A percentile compares a stretch with the other conserved stretches of the same genome.
These are phyloP conservation scores for Poa annua DNA, from an alignment of 176 grass and related monocot species.

Conservation along the genomic window DNA sequence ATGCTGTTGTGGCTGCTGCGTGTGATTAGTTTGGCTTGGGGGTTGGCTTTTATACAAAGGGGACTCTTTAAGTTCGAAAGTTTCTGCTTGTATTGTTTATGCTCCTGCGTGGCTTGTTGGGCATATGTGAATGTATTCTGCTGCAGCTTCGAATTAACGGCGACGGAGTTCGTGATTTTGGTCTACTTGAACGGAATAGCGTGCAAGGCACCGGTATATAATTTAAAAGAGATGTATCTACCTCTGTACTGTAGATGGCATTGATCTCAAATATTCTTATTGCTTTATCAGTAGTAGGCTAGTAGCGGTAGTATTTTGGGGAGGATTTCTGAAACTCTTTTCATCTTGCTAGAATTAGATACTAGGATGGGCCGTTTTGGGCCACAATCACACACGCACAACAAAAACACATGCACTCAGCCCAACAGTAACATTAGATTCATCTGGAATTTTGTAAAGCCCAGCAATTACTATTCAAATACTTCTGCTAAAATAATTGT, in stretches of 20 bases:
- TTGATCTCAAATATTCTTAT: not conserved
- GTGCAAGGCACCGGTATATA: not conserved
- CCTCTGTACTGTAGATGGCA: not conserved
- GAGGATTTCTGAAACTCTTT: too few species aligned
- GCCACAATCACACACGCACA: too few species aligned
- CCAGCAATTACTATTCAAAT: not conserved
- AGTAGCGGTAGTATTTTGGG: not conserved
- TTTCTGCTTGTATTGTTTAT: not conserved
- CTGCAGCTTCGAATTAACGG: slow-evolving; percentile 2
- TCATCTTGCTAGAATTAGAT: too few species aligned
- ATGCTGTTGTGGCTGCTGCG: not conserved
- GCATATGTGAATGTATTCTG: not conserved
- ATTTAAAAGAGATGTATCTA: not conserved
- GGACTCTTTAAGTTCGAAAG: not conserved
- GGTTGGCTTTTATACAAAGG: slow-evolving; percentile 27
- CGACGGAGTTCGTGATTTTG: not conserved
- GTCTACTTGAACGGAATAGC: not conserved
- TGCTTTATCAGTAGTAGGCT: slow-evolving; percentile 10
- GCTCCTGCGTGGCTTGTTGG: not conserved
- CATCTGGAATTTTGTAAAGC: slow-evolving; percentile 18
- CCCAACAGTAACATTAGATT: not conserved
- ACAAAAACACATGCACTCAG: too few species aligned
- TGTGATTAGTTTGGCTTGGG: not conserved
- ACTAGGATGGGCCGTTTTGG: too few species aligned
- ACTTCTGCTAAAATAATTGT: slow-evolving; percentile 1